These are phyloP conservation scores for Colletotrichum incanum DNA, from an alignment of 2,329 filamentous ascomycete genomes.

Conservation along the genomic window DNA sequence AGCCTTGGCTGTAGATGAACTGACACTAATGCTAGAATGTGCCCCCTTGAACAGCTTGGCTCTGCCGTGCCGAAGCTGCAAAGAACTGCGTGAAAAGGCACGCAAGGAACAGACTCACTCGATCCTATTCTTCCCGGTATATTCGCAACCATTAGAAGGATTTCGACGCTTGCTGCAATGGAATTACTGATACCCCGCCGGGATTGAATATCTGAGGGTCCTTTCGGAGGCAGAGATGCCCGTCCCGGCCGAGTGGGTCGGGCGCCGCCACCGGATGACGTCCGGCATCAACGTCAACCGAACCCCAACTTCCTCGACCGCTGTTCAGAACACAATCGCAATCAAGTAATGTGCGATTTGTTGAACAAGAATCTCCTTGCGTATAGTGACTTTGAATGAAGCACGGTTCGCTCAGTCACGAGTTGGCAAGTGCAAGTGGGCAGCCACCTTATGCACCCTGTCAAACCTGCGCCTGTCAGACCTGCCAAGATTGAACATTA, in stretches of 20 bases:
- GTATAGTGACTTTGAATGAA: neutral
- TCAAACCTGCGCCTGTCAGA: too few relatives aligned
- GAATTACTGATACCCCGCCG: too few relatives aligned
- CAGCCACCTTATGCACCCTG: too few relatives aligned
- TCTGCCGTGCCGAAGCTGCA: neutral
- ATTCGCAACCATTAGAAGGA: neutral
- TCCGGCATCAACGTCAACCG: neutral
- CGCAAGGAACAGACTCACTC: neutral
- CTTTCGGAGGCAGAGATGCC: neutral
- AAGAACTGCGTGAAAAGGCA: neutral
- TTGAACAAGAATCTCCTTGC: fast-evolving
- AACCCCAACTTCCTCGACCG: neutral
- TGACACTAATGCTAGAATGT: neutral
- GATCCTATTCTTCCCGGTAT: neutral
- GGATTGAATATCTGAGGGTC: neutral
- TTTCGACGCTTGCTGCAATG: neutral
- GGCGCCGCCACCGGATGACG: neutral
- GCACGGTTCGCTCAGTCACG: too few relatives aligned
- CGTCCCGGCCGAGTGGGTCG: neutral
- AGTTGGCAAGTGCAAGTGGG: too few relatives aligned
- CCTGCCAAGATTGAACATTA: too few relatives aligned
- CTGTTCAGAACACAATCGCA: too few relatives aligned
- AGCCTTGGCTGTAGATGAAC: neutral
- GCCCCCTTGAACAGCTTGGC: neutral
- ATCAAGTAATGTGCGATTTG: neutral